A percentile compares a stretch with the other conserved stretches of the same genome.
phyloP scores from a whole-genome alignment of 1,139 yeast genomes.

The Nakaseomyces glabratus region DNA sequence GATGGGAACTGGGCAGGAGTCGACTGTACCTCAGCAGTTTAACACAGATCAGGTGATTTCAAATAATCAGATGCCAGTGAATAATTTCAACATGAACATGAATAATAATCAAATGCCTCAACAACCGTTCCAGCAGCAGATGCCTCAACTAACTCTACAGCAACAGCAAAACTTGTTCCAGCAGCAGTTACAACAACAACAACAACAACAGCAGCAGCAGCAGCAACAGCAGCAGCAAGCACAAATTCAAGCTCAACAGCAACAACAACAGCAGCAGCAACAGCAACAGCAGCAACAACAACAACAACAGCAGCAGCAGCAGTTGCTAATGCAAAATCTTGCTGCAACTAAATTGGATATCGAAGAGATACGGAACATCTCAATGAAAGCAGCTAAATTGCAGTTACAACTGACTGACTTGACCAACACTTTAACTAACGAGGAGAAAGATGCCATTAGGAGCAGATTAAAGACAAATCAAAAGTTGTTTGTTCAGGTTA shows the following conservation, averaged over 20 bases:
- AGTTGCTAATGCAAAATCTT: constrained; percentile 23
- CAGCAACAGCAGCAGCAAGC: constrained; percentile 7
- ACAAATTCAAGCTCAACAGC: constrained; percentile 6
- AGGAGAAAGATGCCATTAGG: constrained; percentile 51
- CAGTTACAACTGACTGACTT: constrained; percentile 56
- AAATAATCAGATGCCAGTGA: too few relatives aligned
- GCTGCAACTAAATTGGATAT: constrained; percentile 32
- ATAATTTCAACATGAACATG: too few relatives aligned
- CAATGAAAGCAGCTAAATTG: constrained; percentile 54
- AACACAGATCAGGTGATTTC: too few relatives aligned
- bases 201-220: constrained; percentile 5
- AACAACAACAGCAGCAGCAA: constrained; percentile 8
- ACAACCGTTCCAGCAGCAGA: constrained; percentile 7
- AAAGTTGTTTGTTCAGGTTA: constrained; percentile 57
- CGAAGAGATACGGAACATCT: constrained; percentile 45
- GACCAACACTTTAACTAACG: constrained; percentile 46
- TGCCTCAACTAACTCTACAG: constrained; percentile 6
- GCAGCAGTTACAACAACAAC: constrained; percentile 7
- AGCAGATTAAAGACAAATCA: constrained; percentile 46
- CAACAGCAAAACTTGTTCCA: constrained; percentile 5
- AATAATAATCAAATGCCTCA: constrained; percentile 8
- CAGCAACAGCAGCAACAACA: constrained; percentile 11
- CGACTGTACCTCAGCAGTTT: too few relatives aligned
- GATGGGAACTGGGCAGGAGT: too few relatives aligned
- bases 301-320: constrained; percentile 13